phyloP scores from a whole-genome alignment of 805 yeast species.

The Wickerhamiella bombiphila region DNA sequence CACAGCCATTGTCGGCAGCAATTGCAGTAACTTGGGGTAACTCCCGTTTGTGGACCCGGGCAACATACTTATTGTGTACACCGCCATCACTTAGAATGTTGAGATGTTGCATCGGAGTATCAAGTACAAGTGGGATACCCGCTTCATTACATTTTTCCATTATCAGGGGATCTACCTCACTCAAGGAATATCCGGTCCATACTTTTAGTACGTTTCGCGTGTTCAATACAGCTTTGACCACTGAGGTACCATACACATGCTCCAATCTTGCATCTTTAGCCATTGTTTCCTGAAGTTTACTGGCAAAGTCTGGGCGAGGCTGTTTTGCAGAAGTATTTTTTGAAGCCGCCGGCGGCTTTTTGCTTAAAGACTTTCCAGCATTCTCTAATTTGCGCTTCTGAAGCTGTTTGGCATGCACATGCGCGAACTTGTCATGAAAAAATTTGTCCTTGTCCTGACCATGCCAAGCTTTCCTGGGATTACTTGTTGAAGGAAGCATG shows the following conservation, averaged over 20 bases:
- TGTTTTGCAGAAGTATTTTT: slow-evolving; percentile 2
- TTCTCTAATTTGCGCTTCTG: slow-evolving; percentile 14
- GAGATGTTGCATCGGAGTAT: slow-evolving; percentile 36
- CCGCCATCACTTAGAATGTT: slow-evolving; percentile 49
- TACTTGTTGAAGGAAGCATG: slow-evolving; percentile 15
- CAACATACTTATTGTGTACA: slow-evolving; percentile 67
- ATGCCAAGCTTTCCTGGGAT: slow-evolving; percentile 50
- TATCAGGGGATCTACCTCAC: slow-evolving; percentile 29
- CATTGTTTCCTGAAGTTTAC: slow-evolving; percentile 2
- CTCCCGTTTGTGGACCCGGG: slow-evolving; percentile 46
- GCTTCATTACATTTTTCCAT: slow-evolving; percentile 32
- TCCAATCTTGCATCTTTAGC: slow-evolving; percentile 37
- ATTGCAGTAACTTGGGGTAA: slow-evolving; percentile 18
- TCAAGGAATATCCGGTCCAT: slow-evolving; percentile 30
- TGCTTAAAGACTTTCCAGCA: slow-evolving; percentile 14
- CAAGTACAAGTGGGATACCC: slow-evolving; percentile 27
- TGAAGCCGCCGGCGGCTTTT: slow-evolving; percentile 11
- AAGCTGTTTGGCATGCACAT: slow-evolving; percentile 43
- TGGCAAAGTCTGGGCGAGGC: slow-evolving; percentile 12
- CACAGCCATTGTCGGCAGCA: background rate
- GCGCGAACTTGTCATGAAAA: slow-evolving; percentile 49
- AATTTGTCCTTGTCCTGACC: slow-evolving; percentile 48
- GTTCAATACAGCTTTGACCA: slow-evolving; percentile 57
- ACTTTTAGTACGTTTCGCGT: slow-evolving; percentile 41
- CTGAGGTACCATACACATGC: slow-evolving; percentile 59